phyloP scores from a whole-genome alignment of 257 asterid species.

The Cinchona pubescens region DNA sequence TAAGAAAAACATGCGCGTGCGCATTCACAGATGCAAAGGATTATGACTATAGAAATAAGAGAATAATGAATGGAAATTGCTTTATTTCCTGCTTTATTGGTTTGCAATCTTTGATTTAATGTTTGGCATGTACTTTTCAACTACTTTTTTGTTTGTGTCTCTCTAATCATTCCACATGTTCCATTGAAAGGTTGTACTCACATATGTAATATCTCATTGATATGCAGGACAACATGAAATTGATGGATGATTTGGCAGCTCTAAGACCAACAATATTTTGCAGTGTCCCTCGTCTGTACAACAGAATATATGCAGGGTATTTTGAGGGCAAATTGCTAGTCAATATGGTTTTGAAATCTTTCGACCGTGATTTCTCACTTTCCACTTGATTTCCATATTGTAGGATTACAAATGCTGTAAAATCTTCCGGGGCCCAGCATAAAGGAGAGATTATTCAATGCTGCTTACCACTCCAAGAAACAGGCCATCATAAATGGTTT shows the following conservation, averaged over 20 bases:
- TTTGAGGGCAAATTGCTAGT: conserved; percentile 13
- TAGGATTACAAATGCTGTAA: conserved; percentile 84
- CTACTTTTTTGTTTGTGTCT: neutral
- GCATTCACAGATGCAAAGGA: neutral
- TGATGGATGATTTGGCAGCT: conserved; percentile 89
- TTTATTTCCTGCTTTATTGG: neutral
- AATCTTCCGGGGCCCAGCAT: conserved; percentile 73
- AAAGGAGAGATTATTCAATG: conserved; percentile 78
- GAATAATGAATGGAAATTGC: neutral
- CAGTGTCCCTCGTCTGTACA: conserved; percentile 98
- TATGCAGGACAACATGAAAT: conserved; percentile 83
- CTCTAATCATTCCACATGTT: neutral
- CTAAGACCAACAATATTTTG: conserved; percentile 89
- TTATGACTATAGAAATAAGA: neutral
- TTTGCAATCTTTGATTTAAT: neutral
- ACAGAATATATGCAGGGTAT: conserved; percentile 95
- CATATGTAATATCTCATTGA: conserved; percentile 19
- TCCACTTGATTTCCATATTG: conserved; percentile 10
- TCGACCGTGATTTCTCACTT: conserved; percentile 20
- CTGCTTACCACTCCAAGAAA: conserved; percentile 88
- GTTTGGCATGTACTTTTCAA: conserved; percentile 2
- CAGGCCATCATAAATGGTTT: conserved; percentile 86
- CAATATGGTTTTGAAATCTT: conserved; percentile 19
- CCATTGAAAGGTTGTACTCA: neutral
- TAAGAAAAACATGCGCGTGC: too few relatives aligned